Conservation (phyloP, 306 rosid genomes). For the Boehmeria nivea region DNA sequence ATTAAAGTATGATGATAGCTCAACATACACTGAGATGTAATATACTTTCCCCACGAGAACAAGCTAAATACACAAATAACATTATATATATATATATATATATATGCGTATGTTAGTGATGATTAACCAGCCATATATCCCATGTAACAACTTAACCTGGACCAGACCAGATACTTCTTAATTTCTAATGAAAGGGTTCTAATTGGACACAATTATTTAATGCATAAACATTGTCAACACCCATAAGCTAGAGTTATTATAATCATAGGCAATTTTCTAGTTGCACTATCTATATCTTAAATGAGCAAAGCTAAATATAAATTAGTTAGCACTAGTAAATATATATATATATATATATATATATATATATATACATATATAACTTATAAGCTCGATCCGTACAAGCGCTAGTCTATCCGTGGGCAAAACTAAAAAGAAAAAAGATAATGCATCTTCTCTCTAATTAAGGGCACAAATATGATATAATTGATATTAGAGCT, state of each 20-base stretch:
- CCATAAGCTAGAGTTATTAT: neutral
- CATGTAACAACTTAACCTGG: neutral
- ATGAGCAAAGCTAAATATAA: neutral
- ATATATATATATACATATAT: too few species aligned
- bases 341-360: too few species aligned
- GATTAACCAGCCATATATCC: neutral
- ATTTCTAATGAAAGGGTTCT: too few species aligned
- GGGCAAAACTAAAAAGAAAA: too few species aligned
- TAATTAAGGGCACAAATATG: too few species aligned
- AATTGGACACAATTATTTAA: too few species aligned
- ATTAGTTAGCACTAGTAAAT: neutral
- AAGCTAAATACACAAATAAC: too few species aligned
- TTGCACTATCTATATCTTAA: neutral
- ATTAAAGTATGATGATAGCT: neutral
- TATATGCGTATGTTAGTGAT: too few species aligned
- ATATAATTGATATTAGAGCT: too few species aligned
- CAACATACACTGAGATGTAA: neutral
- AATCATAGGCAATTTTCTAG: neutral
- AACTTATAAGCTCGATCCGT: too few species aligned
- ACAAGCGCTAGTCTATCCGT: too few species aligned
- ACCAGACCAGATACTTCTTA: neutral
- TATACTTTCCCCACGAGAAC: neutral
- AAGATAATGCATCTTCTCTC: too few species aligned
- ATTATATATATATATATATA: neutral
- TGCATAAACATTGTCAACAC: neutral